Evolutionary conservation across 163 green algal genomes (phyloP).

Genomic region (Scenedesmus sp.): DNA sequence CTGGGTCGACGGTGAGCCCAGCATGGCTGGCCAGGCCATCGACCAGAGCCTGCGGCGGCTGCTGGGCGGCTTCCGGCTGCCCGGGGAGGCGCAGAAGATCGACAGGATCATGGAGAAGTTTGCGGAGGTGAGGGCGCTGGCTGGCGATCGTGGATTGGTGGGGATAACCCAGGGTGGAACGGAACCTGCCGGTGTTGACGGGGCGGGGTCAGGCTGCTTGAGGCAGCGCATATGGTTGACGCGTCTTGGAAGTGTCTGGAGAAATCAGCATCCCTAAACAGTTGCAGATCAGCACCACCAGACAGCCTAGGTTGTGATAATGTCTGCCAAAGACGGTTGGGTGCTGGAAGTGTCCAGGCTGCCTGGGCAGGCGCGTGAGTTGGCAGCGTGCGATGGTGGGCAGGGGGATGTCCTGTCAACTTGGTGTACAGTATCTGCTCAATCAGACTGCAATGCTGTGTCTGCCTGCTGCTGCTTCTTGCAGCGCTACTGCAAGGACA

Average conservation of each 20-base stretch:
- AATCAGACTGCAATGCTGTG: neutral
- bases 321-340: neutral
- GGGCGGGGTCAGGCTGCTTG: too few species aligned
- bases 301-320: neutral
- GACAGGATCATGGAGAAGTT: slow-evolving; percentile 99
- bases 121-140: slow-evolving; percentile 35
- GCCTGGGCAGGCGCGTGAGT: slow-evolving; percentile 97
- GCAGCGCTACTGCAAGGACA: slow-evolving; percentile 82
- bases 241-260: too few species aligned
- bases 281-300: too few species aligned
- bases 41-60: slow-evolving; percentile 91
- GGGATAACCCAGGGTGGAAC: too few species aligned
- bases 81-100: slow-evolving; percentile 99
- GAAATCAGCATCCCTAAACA: too few species aligned
- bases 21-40: slow-evolving; percentile 72
- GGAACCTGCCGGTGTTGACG: too few species aligned
- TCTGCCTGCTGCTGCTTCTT: neutral
- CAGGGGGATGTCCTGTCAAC: neutral
- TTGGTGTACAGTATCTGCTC: too few species aligned
- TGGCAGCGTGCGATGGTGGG: neutral
- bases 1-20: slow-evolving; percentile 73
- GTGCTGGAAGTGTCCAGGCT: slow-evolving; percentile 94
- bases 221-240: too few species aligned
- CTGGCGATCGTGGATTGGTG: too few species aligned
- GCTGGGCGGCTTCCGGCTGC: slow-evolving; percentile 92